Base-by-base conservation (phyloP, 208 protist species). In the Tritrichomonas foetus region DNA sequence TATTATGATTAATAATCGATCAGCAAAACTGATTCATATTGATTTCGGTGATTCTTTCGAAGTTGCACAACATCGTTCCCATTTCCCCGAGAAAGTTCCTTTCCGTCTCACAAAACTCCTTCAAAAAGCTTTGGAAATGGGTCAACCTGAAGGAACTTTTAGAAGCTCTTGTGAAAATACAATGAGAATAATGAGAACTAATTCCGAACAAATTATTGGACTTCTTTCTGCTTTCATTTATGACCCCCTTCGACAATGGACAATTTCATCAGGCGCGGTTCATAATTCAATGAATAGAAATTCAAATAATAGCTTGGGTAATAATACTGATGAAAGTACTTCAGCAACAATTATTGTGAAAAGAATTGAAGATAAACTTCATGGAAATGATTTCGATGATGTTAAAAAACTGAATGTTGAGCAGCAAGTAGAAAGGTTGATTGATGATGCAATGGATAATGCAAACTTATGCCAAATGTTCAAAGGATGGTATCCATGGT, bases 201-300 rank as follows among this genome's bases (percentile, higher is more conserved):
- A 69, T 44, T 36, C 27, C 47, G 39, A 33, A 3, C 36, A 64
- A 33, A 72, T 93, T 64, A 69, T 64, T 30, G 89, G 55, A 36
- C 11, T 93, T 36, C 27, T 93, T 0, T 16, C 30, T 30, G 89
- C 89, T 74, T 93, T 93, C 57, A 41, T 93, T 93, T 93, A 93
- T 41, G 89, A 93, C 41, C 89, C 89, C 20, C 96, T 99, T 27
- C 95, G 98, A 20, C 97, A 99, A 27, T 89, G 78, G 78, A n/a
- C 41, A 5, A 82, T 57, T 27, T 47, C 33, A n/a, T 22, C 27
- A 53, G 39, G 14, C 27, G 3, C 5, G 27, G 78, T 33, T 0
- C 14, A 49, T 1, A n/a, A 36, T 5, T 16, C 39, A 1, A 20
- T 89, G 3, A 13, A 13, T 16, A 89, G 47, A 57, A 57, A 33